Evolutionary conservation across 225 moss, liverwort and hornwort genomes (phyloP).

Genomic region (Bryum argenteum): DNA sequence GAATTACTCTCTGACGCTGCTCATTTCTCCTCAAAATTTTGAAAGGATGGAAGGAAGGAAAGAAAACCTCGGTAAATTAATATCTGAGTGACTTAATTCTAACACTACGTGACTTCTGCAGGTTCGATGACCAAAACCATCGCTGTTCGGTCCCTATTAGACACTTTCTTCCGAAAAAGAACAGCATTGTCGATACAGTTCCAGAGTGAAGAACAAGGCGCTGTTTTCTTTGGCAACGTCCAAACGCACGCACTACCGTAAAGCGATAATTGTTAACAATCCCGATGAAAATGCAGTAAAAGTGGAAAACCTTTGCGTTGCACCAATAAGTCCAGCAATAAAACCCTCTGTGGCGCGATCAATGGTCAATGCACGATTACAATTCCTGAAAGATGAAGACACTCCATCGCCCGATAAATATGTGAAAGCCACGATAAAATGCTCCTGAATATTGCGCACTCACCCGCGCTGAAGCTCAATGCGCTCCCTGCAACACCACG

Average conservation of each 20-base stretch:
- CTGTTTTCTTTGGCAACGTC: neutral
- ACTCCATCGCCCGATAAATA: constrained; percentile 14
- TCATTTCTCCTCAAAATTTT: neutral
- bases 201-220: neutral
- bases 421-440: constrained; percentile 1
- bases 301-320: neutral
- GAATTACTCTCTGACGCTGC: constrained; percentile 1
- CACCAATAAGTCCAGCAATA: constrained; percentile 3
- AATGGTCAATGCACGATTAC: constrained; percentile 23
- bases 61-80: constrained; percentile 11
- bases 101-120: constrained; percentile 7
- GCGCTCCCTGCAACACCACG: neutral
- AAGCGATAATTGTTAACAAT: constrained; percentile 11
- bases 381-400: constrained; percentile 20
- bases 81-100: constrained; percentile 17
- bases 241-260: neutral
- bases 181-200: constrained; percentile 28
- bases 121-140: constrained; percentile 6
- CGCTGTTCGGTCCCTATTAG: constrained; percentile 12
- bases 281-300: neutral
- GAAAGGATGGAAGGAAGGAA: neutral
- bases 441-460: neutral
- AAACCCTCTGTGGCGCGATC: constrained; percentile 25
- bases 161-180: neutral
- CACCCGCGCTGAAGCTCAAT: constrained; percentile 31